These are phyloP conservation scores for Fusarium phyllophilum DNA, from an alignment of 2,329 filamentous ascomycete species.

Conservation along the genomic window DNA sequence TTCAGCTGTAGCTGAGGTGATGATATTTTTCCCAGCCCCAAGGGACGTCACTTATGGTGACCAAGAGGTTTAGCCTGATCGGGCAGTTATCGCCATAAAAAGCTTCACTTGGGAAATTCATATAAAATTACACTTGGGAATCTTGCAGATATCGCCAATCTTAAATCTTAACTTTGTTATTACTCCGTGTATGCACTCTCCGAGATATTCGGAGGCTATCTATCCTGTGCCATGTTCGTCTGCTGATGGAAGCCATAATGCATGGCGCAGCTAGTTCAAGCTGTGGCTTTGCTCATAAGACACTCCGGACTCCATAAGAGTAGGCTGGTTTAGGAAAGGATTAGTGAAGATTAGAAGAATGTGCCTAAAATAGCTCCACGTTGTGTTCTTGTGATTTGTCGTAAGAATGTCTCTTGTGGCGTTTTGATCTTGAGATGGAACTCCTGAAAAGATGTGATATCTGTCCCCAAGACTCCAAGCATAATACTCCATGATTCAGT, in stretches of 20 bases:
- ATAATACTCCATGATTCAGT: not conserved
- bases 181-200: not conserved
- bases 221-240: not conserved
- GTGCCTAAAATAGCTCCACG: not conserved
- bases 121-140: not conserved
- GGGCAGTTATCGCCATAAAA: constrained; percentile 14
- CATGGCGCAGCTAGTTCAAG: constrained; percentile 7
- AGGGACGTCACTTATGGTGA: constrained; percentile 4
- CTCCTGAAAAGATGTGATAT: too few relatives aligned
- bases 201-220: not conserved
- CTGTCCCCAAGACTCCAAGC: not conserved
- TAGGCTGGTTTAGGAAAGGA: not conserved
- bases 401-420: not conserved
- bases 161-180: not conserved
- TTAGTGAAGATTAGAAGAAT: not conserved
- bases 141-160: not conserved
- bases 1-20: constrained; percentile 3
- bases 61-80: constrained; percentile 20
- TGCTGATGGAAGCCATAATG: not conserved
- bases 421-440: not conserved
- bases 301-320: not conserved
- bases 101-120: constrained; percentile 5
- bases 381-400: not conserved
- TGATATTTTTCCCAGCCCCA: not conserved
- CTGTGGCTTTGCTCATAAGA: constrained; percentile 13